phyloP scores from a whole-genome alignment of 306 rosid genomes.

The Vachellia pachyceras region DNA sequence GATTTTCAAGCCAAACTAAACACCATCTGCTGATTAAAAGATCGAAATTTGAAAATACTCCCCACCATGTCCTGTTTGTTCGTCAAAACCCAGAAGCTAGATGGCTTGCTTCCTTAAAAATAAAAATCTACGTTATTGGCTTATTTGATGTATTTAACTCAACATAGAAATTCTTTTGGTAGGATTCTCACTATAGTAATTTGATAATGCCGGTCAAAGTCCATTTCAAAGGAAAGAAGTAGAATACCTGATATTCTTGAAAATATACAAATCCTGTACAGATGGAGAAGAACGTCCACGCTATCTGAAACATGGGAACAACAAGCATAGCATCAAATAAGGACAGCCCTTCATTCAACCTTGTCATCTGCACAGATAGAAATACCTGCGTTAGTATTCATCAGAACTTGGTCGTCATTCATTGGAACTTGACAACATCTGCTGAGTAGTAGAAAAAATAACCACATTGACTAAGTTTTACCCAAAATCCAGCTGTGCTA shows the following conservation, averaged over 20 bases:
- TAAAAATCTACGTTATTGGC: neutral
- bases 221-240: slow-evolving; percentile 20
- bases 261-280: slow-evolving; percentile 95
- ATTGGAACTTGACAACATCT: neutral
- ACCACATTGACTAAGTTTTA: slow-evolving; percentile 45
- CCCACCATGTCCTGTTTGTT: neutral
- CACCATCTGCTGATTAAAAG: slow-evolving; percentile 13
- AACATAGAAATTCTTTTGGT: neutral
- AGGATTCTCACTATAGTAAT: neutral
- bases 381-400: slow-evolving; percentile 22
- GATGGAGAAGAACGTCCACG: slow-evolving; percentile 95
- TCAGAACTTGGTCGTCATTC: neutral
- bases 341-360: slow-evolving; percentile 95
- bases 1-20: neutral
- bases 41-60: neutral
- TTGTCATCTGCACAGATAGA: slow-evolving; percentile 84
- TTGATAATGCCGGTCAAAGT: slow-evolving; percentile 10
- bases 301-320: slow-evolving; percentile 99
- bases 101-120: slow-evolving; percentile 5
- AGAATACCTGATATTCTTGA: slow-evolving; percentile 91
- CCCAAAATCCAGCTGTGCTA: slow-evolving; percentile 99
- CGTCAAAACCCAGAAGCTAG: slow-evolving; percentile 16
- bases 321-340: slow-evolving; percentile 93
- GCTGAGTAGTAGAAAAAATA: neutral
- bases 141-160: slow-evolving; percentile 13